Evolutionary conservation across 805 yeast species (phyloP).

Genomic region (Wickerhamomyces strasburgensis): DNA sequence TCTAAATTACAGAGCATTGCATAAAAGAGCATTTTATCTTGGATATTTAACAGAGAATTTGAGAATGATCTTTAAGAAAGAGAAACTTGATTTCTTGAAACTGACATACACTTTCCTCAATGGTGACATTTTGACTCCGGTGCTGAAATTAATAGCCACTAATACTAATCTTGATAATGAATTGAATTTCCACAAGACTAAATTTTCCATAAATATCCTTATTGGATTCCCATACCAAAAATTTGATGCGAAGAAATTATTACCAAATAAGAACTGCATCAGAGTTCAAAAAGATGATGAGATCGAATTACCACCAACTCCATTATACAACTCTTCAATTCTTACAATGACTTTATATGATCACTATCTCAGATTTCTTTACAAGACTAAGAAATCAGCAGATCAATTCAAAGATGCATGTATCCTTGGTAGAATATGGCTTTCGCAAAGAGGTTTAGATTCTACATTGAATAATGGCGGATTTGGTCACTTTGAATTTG

Average conservation of each 20-base stretch:
- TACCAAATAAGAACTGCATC: slow-evolving; percentile 78
- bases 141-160: slow-evolving; percentile 57
- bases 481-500: slow-evolving; percentile 90
- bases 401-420: slow-evolving; percentile 86
- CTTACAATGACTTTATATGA: slow-evolving; percentile 64
- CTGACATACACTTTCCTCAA: slow-evolving; percentile 66
- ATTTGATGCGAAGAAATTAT: slow-evolving; percentile 71
- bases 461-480: slow-evolving; percentile 67
- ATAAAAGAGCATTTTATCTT: slow-evolving; percentile 83
- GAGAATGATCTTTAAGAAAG: slow-evolving; percentile 45
- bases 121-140: slow-evolving; percentile 75
- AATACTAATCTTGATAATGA: slow-evolving; percentile 39
- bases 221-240: slow-evolving; percentile 66
- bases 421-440: slow-evolving; percentile 83
- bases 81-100: slow-evolving; percentile 42
- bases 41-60: slow-evolving; percentile 72
- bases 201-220: slow-evolving; percentile 65
- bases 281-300: slow-evolving; percentile 45
- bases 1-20: slow-evolving; percentile 81
- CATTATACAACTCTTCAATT: slow-evolving; percentile 79
- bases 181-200: slow-evolving; percentile 63
- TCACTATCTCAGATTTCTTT: slow-evolving; percentile 68
- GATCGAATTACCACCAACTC: slow-evolving; percentile 63
- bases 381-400: slow-evolving; percentile 68
- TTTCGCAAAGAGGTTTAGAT: slow-evolving; percentile 77